Conservation (phyloP, 2,329 filamentous ascomycete genomes). For the Leptoxyphium fumago region DNA sequence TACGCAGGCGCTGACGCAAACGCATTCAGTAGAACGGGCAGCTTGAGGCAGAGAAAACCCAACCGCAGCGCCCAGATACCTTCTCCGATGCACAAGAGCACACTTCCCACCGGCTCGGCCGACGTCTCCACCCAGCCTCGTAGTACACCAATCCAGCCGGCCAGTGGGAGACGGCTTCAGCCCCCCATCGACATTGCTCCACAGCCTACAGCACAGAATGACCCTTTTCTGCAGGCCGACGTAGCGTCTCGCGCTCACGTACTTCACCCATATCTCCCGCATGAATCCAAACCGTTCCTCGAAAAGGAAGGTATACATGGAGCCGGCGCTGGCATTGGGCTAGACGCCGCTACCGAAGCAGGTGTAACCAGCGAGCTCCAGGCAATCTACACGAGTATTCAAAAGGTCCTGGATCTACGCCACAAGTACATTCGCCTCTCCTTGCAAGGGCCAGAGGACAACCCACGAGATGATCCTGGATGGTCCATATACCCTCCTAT, state of each 20-base stretch:
- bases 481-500: slow-evolving; percentile 89
- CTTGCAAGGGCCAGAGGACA: slow-evolving; percentile 65
- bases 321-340: slow-evolving; percentile 42
- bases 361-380: slow-evolving; percentile 72
- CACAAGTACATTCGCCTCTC: slow-evolving; percentile 82
- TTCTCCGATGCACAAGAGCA: slow-evolving; percentile 15
- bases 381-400: slow-evolving; percentile 79
- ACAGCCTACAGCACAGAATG: slow-evolving; percentile 5
- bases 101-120: slow-evolving; percentile 20
- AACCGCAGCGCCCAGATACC: slow-evolving; percentile 4
- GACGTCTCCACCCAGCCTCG: slow-evolving; percentile 18
- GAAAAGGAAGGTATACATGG: slow-evolving; percentile 42
- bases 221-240: slow-evolving; percentile 30
- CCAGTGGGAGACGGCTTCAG: slow-evolving; percentile 17
- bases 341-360: slow-evolving; percentile 57
- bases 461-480: slow-evolving; percentile 67
- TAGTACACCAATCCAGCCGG: slow-evolving; percentile 16
- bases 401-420: slow-evolving; percentile 73
- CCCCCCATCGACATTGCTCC: slow-evolving; percentile 3
- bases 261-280: slow-evolving; percentile 36
- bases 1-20: slow-evolving; percentile 24
- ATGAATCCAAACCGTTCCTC: slow-evolving; percentile 41
- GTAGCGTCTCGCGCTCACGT: slow-evolving; percentile 33
- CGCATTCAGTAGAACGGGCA: slow-evolving; percentile 24
- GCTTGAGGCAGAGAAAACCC: slow-evolving; percentile 28